These are phyloP conservation scores for Arthrobotrys sphaeroides DNA, from an alignment of 2,329 filamentous ascomycete genomes.

Conservation along the genomic window DNA sequence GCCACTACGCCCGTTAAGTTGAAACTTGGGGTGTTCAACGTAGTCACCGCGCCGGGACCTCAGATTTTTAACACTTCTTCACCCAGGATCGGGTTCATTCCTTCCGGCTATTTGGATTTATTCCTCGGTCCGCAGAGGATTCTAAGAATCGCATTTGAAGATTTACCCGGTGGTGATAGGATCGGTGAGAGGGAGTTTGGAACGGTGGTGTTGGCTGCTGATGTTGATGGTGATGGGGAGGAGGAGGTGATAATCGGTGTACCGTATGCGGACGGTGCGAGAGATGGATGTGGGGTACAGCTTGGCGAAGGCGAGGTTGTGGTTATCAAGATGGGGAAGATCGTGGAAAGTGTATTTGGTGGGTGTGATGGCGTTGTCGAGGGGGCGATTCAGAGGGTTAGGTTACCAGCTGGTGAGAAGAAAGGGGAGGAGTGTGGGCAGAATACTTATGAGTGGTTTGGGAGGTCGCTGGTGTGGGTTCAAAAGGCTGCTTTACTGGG, in stretches of 20 bases:
- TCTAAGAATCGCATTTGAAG: slow-evolving; percentile 27
- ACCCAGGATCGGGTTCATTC: slow-evolving; percentile 37
- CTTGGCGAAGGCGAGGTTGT: slow-evolving; percentile 56
- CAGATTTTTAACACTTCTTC: slow-evolving; percentile 35
- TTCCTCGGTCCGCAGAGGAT: slow-evolving; percentile 34
- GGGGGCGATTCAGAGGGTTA: slow-evolving; percentile 11
- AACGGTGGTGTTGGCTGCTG: slow-evolving; percentile 51
- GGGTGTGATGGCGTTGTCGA: slow-evolving; percentile 28
- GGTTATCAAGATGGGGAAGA: slow-evolving; percentile 26
- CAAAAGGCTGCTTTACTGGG: slow-evolving; percentile 28
- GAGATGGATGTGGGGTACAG: slow-evolving; percentile 46
- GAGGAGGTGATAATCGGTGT: slow-evolving; percentile 48
- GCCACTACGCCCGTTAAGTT: slow-evolving; percentile 32
- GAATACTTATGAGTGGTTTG: slow-evolving; percentile 55
- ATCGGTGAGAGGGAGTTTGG: slow-evolving; percentile 55
- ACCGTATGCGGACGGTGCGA: slow-evolving; percentile 20
- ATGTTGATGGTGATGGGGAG: slow-evolving; percentile 53
- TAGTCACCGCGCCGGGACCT: slow-evolving; percentile 35
- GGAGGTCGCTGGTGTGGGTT: slow-evolving; percentile 44
- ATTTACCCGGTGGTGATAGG: slow-evolving; percentile 28
- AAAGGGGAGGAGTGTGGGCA: slow-evolving; percentile 13
- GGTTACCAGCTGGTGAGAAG: slow-evolving; percentile 4
- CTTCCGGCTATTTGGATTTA: slow-evolving; percentile 35
- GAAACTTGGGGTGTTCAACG: slow-evolving; percentile 30
- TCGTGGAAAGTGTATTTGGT: slow-evolving; percentile 24